Conservation (phyloP, 139 green algal genomes). For the Chlamydomonas incerta region DNA sequence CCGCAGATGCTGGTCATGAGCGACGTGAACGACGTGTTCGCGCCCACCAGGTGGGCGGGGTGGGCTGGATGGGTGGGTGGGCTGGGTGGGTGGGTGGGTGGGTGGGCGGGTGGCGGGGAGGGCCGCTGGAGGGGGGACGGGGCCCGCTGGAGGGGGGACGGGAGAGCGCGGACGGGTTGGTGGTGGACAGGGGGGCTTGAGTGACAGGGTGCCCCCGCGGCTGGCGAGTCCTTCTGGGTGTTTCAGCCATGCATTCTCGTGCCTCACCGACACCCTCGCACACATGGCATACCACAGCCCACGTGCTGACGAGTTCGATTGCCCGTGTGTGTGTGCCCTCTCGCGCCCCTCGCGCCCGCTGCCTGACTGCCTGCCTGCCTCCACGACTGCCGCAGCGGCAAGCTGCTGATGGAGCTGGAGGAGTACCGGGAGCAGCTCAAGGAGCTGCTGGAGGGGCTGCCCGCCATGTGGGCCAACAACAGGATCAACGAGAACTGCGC, state of each 20-base stretch:
- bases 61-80: not conserved
- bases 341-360: too few relatives aligned
- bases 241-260: too few relatives aligned
- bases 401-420: conserved; percentile 62
- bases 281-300: too few relatives aligned
- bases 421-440: conserved; percentile 59
- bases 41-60: conserved; percentile 48
- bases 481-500: conserved; percentile 63
- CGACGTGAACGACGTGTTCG: conserved; percentile 74
- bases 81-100: not conserved
- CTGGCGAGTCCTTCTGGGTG: too few relatives aligned
- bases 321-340: not conserved
- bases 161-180: too few relatives aligned
- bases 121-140: too few relatives aligned
- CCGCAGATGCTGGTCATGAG: conserved; percentile 67
- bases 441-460: conserved; percentile 77
- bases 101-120: too few relatives aligned
- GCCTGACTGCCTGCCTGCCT: not conserved
- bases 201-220: too few relatives aligned
- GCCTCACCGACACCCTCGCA: too few relatives aligned
- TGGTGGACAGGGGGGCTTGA: too few relatives aligned
- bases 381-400: conserved; percentile 39
- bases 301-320: too few relatives aligned
- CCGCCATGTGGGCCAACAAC: conserved; percentile 68
- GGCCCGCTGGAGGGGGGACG: too few relatives aligned